phyloP scores from a whole-genome alignment of 1,284 basidiomycete genomes.

The Somion occarium region DNA sequence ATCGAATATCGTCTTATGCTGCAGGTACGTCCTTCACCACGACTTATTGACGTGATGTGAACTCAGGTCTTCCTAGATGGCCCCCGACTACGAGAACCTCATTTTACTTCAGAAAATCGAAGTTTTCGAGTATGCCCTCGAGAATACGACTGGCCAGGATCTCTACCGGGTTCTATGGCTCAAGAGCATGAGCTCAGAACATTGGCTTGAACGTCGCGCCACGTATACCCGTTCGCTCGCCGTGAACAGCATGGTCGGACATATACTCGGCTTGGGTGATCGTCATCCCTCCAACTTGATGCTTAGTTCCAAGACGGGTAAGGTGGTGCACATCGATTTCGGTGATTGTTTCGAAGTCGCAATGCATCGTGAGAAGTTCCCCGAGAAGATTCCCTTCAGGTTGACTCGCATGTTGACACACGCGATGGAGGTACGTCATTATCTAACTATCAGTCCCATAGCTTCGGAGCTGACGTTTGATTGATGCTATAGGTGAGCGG shows the following conservation, averaged over 20 bases:
- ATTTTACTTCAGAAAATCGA: conserved; percentile 97
- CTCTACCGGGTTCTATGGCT: conserved; percentile 98
- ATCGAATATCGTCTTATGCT: conserved; percentile 99
- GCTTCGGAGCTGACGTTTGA: not conserved
- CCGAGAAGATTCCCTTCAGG: conserved; percentile 98
- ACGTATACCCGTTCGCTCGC: conserved; percentile 96
- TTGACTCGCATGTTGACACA: conserved; percentile 98
- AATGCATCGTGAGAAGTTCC: conserved; percentile 97
- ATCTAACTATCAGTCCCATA: too few relatives aligned
- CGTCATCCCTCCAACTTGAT: conserved; percentile 96
- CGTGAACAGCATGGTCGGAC: conserved; percentile 95
- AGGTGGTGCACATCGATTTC: conserved; percentile 94
- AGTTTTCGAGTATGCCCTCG: conserved; percentile 98
- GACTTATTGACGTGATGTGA: too few relatives aligned
- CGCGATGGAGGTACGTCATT: conserved; percentile 87
- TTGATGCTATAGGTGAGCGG: conserved; percentile 71
- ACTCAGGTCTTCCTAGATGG: conserved; percentile 65
- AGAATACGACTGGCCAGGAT: conserved; percentile 99
- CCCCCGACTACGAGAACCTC: conserved; percentile 96
- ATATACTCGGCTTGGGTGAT: conserved; percentile 98
- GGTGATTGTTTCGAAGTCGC: conserved; percentile 94
- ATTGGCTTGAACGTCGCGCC: conserved; percentile 97
- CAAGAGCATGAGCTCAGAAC: conserved; percentile 92
- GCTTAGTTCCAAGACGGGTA: conserved; percentile 89
- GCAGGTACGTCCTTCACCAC: conserved; percentile 53